Conservation (phyloP, 2,329 filamentous ascomycete genomes). For the Camillea tinctor region DNA sequence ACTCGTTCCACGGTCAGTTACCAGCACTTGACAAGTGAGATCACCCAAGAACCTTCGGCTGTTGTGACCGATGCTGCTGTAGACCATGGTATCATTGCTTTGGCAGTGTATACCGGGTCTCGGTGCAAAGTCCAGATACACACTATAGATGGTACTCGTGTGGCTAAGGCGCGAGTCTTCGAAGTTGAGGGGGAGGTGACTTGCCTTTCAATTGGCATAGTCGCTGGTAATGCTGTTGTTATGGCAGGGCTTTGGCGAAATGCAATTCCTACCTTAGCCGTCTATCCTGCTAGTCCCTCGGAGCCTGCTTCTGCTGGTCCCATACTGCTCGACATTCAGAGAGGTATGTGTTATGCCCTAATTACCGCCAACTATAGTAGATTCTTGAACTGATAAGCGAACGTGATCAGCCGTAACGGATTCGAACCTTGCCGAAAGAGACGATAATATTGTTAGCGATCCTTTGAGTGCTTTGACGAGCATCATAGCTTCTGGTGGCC, state of each 20-base stretch:
- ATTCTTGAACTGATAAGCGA: not conserved
- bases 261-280: slow-evolving; percentile 16
- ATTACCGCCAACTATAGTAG: not conserved
- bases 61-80: slow-evolving; percentile 45
- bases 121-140: slow-evolving; percentile 41
- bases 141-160: slow-evolving; percentile 32
- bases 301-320: slow-evolving; percentile 2
- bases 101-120: slow-evolving; percentile 41
- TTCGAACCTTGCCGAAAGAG: not conserved
- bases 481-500: slow-evolving; percentile 37
- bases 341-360: slow-evolving; percentile 13
- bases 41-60: slow-evolving; percentile 28
- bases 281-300: slow-evolving; percentile 16
- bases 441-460: slow-evolving; percentile 6
- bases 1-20: slow-evolving; percentile 24
- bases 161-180: slow-evolving; percentile 33
- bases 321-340: slow-evolving; percentile 7
- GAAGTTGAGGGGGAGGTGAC: slow-evolving; percentile 48
- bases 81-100: slow-evolving; percentile 36
- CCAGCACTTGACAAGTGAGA: slow-evolving; percentile 32
- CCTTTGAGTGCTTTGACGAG: slow-evolving; percentile 46
- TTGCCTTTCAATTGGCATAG: slow-evolving; percentile 36
- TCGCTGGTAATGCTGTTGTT: slow-evolving; percentile 17
- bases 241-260: slow-evolving; percentile 24
- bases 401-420: not conserved